phyloP scores from a whole-genome alignment of 2,329 filamentous ascomycete genomes.

The Colletotrichum orchidophilum region DNA sequence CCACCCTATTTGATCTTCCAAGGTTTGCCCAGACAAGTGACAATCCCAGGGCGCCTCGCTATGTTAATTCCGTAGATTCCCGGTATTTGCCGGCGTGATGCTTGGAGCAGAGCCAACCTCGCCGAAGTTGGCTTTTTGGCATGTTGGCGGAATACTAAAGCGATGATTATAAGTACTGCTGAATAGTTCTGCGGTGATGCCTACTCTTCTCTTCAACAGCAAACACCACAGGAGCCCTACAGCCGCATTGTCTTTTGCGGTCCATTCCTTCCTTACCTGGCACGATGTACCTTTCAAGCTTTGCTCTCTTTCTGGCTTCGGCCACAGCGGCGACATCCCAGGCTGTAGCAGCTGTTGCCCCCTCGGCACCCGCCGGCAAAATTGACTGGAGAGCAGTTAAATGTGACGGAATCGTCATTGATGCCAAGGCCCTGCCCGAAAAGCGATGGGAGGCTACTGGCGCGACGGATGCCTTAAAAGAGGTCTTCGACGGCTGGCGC shows the following conservation, averaged over 20 bases:
- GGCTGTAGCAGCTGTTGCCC: no score
- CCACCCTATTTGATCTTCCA: no score
- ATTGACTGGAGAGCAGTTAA: not conserved
- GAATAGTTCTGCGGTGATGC: not conserved
- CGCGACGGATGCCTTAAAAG: not conserved
- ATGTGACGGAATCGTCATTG: not conserved
- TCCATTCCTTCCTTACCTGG: not conserved
- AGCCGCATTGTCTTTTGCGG: not conserved
- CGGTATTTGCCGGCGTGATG: no score
- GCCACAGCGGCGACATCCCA: not conserved
- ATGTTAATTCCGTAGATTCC: no score
- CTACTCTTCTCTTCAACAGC: not conserved
- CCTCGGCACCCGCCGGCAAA: not conserved
- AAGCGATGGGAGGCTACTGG: constrained; percentile 12
- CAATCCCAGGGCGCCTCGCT: no score
- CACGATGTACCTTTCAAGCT: not conserved
- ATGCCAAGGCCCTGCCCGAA: constrained; percentile 2
- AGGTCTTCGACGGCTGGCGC: not conserved
- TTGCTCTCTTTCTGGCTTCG: not conserved
- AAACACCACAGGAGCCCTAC: not conserved
- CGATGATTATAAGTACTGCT: not conserved
- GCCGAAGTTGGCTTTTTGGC: no score
- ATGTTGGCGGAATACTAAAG: no score
- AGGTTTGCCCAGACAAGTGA: no score
- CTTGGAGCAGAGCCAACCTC: no score